Evolutionary conservation across 176 grass and related monocot genomes (phyloP).

Genomic region (Paspalum notatum): DNA sequence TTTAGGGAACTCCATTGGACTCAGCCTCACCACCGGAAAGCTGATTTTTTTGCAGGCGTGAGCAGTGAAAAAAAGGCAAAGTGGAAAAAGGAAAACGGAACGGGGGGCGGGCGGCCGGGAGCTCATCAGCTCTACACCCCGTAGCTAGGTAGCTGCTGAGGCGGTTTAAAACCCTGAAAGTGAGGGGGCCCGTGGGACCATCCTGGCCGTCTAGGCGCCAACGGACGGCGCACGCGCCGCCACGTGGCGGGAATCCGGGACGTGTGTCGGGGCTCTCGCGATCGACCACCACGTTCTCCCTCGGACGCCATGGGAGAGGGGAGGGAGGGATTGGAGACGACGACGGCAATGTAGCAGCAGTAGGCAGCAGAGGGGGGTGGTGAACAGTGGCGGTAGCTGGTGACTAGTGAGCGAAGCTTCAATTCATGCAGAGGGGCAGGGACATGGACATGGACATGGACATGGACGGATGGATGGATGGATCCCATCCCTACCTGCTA

Average conservation of each 20-base stretch:
- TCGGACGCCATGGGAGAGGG: conserved; percentile 22
- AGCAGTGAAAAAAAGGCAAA: background rate
- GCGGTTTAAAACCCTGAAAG: conserved; percentile 34
- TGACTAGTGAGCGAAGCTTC: conserved; percentile 52
- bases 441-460: background rate
- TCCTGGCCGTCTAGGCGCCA: conserved; percentile 44
- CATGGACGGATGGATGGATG: background rate
- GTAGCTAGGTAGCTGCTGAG: background rate
- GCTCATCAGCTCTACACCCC: background rate
- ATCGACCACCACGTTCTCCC: background rate
- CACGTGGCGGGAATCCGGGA: conserved; percentile 47
- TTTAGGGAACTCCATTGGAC: no score
- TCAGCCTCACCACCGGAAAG: background rate
- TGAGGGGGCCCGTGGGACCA: conserved; percentile 36
- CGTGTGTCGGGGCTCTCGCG: background rate
- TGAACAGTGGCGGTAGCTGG: background rate
- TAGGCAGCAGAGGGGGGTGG: background rate
- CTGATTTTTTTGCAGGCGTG: conserved; percentile 8
- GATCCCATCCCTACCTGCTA: background rate
- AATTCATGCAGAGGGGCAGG: background rate
- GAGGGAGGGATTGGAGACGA: no score
- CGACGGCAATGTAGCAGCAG: background rate
- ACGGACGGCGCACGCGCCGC: conserved; percentile 44
- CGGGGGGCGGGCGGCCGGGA: conserved; percentile 14
- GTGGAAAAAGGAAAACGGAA: background rate